Conservation (phyloP, 2,329 filamentous ascomycete species). For the Anthostomella pinea region DNA sequence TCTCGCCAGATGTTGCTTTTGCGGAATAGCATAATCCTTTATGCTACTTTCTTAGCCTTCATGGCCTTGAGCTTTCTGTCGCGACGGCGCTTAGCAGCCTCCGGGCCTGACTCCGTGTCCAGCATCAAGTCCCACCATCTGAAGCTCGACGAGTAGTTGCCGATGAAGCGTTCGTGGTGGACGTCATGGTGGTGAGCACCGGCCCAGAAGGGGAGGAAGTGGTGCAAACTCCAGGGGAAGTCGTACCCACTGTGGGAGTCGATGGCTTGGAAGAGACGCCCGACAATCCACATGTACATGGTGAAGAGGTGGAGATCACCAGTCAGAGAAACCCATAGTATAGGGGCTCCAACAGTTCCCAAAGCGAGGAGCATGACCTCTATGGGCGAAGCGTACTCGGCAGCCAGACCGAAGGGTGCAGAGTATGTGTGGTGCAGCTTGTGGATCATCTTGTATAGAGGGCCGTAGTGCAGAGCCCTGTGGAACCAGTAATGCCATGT, state of each 20-base stretch:
- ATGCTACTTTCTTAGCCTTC: constrained; percentile 67
- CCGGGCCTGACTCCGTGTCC: constrained; percentile 89
- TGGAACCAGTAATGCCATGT: constrained; percentile 98
- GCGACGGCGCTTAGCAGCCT: constrained; percentile 78
- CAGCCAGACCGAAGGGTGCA: constrained; percentile 91
- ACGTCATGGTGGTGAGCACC: constrained; percentile 95
- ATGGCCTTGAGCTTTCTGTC: constrained; percentile 70
- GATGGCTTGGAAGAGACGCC: constrained; percentile 94
- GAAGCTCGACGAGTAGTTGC: constrained; percentile 97
- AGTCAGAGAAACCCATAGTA: constrained; percentile 79
- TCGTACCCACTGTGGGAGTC: constrained; percentile 98
- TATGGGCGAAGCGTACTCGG: constrained; percentile 96
- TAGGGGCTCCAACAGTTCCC: constrained; percentile 78
- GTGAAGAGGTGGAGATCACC: constrained; percentile 90
- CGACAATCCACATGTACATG: constrained; percentile 95
- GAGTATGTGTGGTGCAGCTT: constrained; percentile 99
- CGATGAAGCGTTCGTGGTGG: constrained; percentile 98
- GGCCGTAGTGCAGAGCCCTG: constrained; percentile 87
- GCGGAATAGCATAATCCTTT: constrained; percentile 29
- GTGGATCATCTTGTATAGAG: constrained; percentile 94
- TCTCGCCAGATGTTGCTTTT: constrained; percentile 4
- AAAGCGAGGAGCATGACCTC: constrained; percentile 94
- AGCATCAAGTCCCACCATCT: constrained; percentile 97
- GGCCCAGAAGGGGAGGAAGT: constrained; percentile 97
- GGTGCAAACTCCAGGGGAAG: constrained; percentile 94